These are phyloP conservation scores for Phialocephala sp. DNA, from an alignment of 2,329 filamentous ascomycete species.

Conservation along the genomic window DNA sequence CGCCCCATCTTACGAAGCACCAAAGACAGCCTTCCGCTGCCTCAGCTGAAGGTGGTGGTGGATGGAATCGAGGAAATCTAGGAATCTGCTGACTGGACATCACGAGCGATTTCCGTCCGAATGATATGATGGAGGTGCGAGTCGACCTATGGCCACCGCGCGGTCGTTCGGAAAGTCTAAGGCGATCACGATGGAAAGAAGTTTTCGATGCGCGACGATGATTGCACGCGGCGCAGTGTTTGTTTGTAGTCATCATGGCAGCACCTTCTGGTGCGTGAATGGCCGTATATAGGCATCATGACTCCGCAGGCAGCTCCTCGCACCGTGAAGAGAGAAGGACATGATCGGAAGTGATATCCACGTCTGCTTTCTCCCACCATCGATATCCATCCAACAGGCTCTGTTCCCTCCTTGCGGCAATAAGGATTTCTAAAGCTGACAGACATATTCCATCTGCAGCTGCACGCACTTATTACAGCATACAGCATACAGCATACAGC, in stretches of 20 bases:
- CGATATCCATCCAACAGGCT: too few relatives aligned
- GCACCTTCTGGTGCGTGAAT: not conserved
- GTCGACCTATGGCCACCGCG: not conserved
- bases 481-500: too few relatives aligned
- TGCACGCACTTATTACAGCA: conserved; percentile 9
- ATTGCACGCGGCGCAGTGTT: not conserved
- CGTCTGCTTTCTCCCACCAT: too few relatives aligned
- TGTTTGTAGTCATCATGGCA: conserved; percentile 6
- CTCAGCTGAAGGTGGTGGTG: not conserved
- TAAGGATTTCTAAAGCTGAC: conserved; percentile 10
- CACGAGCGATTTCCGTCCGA: not conserved
- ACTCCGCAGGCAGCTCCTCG: not conserved
- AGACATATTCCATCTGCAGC: conserved; percentile 1
- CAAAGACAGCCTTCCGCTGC: not conserved
- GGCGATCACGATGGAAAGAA: conserved; percentile 1
- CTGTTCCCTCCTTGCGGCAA: too few relatives aligned
- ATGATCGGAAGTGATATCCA: too few relatives aligned
- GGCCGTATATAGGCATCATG: conserved; percentile 2
- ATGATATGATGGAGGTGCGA: not conserved
- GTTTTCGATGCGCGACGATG: not conserved
- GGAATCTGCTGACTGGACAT: not conserved
- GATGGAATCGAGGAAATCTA: not conserved
- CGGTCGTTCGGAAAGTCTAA: conserved; percentile 2
- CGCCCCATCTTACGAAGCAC: conserved; percentile 9
- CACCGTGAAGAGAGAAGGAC: not conserved